Evolutionary conservation across 176 grass and related monocot species (phyloP).

Genomic region (Oryza meyeriana): DNA sequence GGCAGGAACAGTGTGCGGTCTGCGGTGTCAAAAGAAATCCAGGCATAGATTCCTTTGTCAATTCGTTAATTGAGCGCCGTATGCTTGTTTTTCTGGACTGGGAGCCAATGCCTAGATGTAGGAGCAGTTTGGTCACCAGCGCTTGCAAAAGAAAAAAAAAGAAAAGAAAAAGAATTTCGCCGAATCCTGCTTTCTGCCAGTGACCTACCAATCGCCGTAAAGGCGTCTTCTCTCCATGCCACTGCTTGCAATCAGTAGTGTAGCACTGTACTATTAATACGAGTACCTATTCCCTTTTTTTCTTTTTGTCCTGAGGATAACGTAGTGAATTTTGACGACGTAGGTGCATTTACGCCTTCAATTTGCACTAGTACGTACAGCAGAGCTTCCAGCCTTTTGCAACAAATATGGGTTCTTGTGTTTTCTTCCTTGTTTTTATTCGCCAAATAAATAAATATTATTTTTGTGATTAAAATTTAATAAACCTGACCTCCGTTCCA

Average conservation of each 20-base stretch:
- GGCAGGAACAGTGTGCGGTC: background rate
- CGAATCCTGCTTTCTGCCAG: background rate
- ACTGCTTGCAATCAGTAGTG: background rate
- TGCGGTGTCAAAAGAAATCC: background rate
- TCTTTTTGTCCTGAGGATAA: background rate
- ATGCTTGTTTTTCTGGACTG: background rate
- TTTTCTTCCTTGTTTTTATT: background rate
- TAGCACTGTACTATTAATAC: background rate
- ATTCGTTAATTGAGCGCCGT: conserved; percentile 14
- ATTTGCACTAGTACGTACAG: background rate
- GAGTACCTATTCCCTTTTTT: background rate
- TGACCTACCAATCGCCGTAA: background rate
- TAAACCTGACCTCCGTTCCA: too few relatives aligned
- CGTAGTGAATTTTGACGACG: background rate
- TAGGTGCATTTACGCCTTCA: background rate
- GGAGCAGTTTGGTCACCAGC: background rate
- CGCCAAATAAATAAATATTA: background rate
- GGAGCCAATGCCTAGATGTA: background rate
- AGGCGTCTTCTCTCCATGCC: background rate
- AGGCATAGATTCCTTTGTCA: conserved; percentile 26
- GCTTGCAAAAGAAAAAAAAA: background rate
- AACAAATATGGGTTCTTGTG: background rate
- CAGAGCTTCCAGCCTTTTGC: background rate
- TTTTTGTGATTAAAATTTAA: background rate
- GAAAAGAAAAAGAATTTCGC: background rate